Evolutionary conservation across 768 basidiomycete species (phyloP).

Genomic region (Leccinum uliginosum): DNA sequence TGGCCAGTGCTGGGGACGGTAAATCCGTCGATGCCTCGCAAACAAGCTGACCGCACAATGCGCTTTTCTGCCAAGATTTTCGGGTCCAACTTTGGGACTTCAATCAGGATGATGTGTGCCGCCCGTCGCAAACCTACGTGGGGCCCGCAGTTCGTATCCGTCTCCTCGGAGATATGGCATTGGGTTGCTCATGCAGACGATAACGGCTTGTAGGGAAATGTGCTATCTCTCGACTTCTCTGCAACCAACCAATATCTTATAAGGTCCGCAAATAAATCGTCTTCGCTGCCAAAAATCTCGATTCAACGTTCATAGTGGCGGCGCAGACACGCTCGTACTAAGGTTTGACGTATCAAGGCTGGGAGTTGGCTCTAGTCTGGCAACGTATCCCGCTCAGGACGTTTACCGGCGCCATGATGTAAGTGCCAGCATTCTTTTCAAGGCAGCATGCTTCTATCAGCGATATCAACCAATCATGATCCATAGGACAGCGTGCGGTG

Average conservation of each 20-base stretch:
- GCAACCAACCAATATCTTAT: slow-evolving; percentile 58
- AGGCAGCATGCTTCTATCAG: slow-evolving; percentile 18
- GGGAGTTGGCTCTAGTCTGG: slow-evolving; percentile 10
- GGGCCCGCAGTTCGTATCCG: slow-evolving; percentile 39
- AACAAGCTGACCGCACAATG: slow-evolving; percentile 10
- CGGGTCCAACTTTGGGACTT: slow-evolving; percentile 63
- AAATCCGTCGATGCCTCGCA: slow-evolving; percentile 20
- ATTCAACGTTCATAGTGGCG: slow-evolving; percentile 40
- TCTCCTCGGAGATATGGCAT: slow-evolving; percentile 29
- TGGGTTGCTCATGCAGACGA: slow-evolving; percentile 10
- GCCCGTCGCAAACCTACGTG: slow-evolving; percentile 38
- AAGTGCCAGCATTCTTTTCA: slow-evolving; percentile 10
- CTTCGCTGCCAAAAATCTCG: slow-evolving; percentile 9
- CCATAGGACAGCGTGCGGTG: slow-evolving; percentile 62
- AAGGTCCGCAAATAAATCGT: slow-evolving; percentile 45
- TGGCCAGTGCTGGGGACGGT: slow-evolving; percentile 73
- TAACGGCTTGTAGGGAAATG: slow-evolving; percentile 49
- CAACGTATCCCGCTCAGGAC: slow-evolving; percentile 15
- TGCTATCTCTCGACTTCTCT: slow-evolving; percentile 70
- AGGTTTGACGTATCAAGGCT: slow-evolving; percentile 50
- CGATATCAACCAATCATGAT: slow-evolving; percentile 10
- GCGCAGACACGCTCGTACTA: slow-evolving; percentile 46
- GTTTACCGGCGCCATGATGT: slow-evolving; percentile 32
- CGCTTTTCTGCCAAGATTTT: slow-evolving; percentile 39
- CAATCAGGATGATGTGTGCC: slow-evolving; percentile 49